These are phyloP conservation scores for Phytophthora idaei DNA, from an alignment of 352 stramenopile genomes.

Conservation along the genomic window DNA sequence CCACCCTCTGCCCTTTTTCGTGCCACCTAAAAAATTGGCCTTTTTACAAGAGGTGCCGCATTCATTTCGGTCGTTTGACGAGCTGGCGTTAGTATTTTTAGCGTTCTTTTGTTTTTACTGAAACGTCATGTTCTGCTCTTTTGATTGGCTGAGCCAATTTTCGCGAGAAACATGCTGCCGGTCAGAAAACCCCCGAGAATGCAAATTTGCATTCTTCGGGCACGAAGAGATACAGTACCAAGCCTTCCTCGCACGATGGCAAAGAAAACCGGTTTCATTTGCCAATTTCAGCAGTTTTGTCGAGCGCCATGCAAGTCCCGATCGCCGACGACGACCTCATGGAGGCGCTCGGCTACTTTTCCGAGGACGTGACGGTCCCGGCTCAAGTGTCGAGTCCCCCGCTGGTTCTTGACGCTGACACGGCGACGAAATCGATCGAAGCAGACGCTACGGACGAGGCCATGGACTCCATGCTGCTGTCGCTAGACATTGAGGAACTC, in stretches of 20 bases:
- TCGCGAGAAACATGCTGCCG: too few relatives aligned
- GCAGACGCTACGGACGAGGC: constrained; percentile 1
- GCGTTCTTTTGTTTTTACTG: too few relatives aligned
- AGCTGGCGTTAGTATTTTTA: too few relatives aligned
- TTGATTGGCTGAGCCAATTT: too few relatives aligned
- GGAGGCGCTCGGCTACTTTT: constrained; percentile 33
- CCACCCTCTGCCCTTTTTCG: too few relatives aligned
- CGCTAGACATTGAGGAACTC: constrained; percentile 28
- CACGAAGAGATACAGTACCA: constrained; percentile 9
- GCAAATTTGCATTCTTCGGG: too few relatives aligned
- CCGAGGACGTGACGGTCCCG: constrained; percentile 8
- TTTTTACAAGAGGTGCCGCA: too few relatives aligned
- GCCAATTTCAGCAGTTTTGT: constrained; percentile 14
- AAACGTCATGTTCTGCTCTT: too few relatives aligned
- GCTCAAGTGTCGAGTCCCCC: constrained; percentile 13
- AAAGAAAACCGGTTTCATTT: constrained; percentile 20
- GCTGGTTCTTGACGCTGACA: too few relatives aligned
- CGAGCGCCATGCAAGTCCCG: constrained; percentile 5
- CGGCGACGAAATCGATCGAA: neutral
- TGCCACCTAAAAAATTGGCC: too few relatives aligned
- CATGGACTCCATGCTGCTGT: constrained; percentile 28
- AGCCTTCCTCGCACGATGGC: constrained; percentile 12
- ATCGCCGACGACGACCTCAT: constrained; percentile 27
- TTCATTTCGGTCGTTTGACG: too few relatives aligned
- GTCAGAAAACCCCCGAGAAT: too few relatives aligned